These are phyloP conservation scores for Beauveria sp. DNA, from an alignment of 2,329 filamentous ascomycete genomes.

Conservation along the genomic window DNA sequence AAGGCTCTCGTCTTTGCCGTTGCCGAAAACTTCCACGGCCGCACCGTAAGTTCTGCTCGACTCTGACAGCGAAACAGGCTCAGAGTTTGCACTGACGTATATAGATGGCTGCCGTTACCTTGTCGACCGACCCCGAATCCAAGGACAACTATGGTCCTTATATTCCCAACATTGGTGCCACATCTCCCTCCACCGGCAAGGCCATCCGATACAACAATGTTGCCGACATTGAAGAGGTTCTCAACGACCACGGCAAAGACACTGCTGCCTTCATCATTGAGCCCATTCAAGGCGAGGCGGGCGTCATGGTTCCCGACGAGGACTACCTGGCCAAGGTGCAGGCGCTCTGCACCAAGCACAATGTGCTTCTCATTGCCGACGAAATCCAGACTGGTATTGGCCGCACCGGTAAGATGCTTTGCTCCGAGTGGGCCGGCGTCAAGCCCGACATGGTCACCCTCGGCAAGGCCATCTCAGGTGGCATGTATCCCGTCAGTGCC, in stretches of 20 bases:
- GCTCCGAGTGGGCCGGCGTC: conserved; percentile 89
- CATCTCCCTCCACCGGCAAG: conserved; percentile 65
- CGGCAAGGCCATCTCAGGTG: conserved; percentile 95
- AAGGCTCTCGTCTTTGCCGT: conserved; percentile 81
- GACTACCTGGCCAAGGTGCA: conserved; percentile 76
- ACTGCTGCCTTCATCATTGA: conserved; percentile 92
- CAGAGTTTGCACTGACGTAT: background rate
- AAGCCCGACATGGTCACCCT: conserved; percentile 92
- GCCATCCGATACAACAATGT: conserved; percentile 82
- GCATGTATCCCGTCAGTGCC: conserved; percentile 97
- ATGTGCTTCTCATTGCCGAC: conserved; percentile 92
- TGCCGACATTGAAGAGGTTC: conserved; percentile 66
- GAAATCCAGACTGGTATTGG: conserved; percentile 98
- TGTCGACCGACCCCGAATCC: conserved; percentile 92
- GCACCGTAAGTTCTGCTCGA: conserved; percentile 58
- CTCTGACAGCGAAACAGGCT: background rate
- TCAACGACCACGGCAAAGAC: conserved; percentile 74
- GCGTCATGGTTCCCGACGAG: conserved; percentile 89
- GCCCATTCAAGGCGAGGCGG: conserved; percentile 95
- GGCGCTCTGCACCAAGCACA: conserved; percentile 87
- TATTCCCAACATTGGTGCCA: conserved; percentile 77
- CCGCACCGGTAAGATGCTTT: conserved; percentile 87
- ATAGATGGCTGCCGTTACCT: conserved; percentile 86
- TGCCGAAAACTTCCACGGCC: conserved; percentile 90
- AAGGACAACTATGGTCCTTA: conserved; percentile 96